These are phyloP conservation scores for Eimeria tenella DNA, from an alignment of 169 alveolate species.

Conservation along the genomic window DNA sequence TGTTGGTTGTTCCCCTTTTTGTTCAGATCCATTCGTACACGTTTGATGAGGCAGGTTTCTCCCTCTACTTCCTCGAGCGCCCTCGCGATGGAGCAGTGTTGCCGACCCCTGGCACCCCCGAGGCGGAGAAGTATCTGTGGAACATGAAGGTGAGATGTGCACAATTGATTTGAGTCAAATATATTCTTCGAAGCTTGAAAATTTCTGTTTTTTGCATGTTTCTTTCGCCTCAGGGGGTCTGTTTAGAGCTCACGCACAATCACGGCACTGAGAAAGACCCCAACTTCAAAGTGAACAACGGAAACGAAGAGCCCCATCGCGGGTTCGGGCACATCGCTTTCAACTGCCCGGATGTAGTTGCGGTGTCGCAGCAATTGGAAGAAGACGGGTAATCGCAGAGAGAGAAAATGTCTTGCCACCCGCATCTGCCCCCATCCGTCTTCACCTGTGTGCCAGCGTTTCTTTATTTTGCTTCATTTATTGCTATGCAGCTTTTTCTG, in stretches of 20 bases:
- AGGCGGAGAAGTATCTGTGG: conserved; percentile 86
- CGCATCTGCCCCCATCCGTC: background rate
- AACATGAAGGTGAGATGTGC: conserved; percentile 74
- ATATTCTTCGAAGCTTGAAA: background rate
- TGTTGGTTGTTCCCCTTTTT: too few relatives aligned
- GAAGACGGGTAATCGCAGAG: conserved; percentile 11
- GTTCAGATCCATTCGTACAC: conserved; percentile 80
- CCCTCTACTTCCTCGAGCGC: conserved; percentile 87
- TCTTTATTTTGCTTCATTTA: background rate
- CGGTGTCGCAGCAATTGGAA: conserved; percentile 69
- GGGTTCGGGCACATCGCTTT: conserved; percentile 90
- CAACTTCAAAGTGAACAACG: conserved; percentile 82
- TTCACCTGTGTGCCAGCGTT: background rate
- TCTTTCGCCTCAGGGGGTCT: conserved; percentile 67
- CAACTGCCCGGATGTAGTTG: conserved; percentile 82
- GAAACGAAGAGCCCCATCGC: conserved; percentile 86
- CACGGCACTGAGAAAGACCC: conserved; percentile 82
- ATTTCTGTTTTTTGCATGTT: background rate
- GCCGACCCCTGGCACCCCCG: conserved; percentile 81
- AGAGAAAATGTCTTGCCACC: background rate
- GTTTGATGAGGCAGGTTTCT: conserved; percentile 83
- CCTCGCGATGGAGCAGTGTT: conserved; percentile 82
- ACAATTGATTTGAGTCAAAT: background rate
- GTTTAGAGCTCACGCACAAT: conserved; percentile 86
- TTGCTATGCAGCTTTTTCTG: background rate